These are phyloP conservation scores for Aspergillus conjunctus DNA, from an alignment of 495 filamentous ascomycete genomes.

Conservation along the genomic window DNA sequence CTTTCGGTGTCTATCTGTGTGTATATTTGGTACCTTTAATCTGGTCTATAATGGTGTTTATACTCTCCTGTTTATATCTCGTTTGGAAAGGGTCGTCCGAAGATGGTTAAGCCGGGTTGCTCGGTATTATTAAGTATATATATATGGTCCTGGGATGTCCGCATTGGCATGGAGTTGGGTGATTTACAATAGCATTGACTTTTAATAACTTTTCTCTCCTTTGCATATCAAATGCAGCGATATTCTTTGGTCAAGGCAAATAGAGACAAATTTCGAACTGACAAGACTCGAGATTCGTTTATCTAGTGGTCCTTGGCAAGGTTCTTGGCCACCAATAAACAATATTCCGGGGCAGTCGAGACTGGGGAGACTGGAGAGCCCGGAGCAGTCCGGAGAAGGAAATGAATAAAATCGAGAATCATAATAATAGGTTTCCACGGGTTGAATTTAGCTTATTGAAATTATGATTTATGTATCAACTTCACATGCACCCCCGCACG, in stretches of 20 bases:
- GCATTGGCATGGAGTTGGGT: constrained; percentile 25
- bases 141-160: constrained; percentile 10
- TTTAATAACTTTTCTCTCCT: not conserved
- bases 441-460: too few relatives aligned
- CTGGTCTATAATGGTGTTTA: not conserved
- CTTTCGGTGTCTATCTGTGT: not conserved
- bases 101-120: too few relatives aligned
- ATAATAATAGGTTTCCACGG: too few relatives aligned
- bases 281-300: too few relatives aligned
- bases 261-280: too few relatives aligned
- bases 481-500: constrained; percentile 1
- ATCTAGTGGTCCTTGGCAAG: too few relatives aligned
- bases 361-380: not conserved
- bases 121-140: too few relatives aligned
- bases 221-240: not conserved
- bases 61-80: not conserved
- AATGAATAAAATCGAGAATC: too few relatives aligned
- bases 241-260: too few relatives aligned
- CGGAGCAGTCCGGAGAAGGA: not conserved
- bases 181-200: constrained; percentile 11
- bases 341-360: not conserved
- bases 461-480: not conserved
- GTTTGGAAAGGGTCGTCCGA: not conserved
- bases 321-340: not conserved
- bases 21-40: not conserved